phyloP scores from a whole-genome alignment of 1,139 yeast genomes.

The Zygoascus meyerae region DNA sequence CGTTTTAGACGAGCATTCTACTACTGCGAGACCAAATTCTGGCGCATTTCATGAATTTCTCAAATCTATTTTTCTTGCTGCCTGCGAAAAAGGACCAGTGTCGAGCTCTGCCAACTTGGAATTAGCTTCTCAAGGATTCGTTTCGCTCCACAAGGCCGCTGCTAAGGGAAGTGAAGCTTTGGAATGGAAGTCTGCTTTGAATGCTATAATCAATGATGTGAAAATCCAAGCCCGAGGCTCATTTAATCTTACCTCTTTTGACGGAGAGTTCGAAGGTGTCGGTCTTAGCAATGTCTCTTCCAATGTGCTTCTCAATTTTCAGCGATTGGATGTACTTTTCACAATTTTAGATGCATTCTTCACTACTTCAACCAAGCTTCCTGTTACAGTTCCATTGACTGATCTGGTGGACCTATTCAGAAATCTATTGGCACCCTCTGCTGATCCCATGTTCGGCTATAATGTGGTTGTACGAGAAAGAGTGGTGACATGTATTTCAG shows the following conservation, averaged over 20 bases:
- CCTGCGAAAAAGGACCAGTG: conserved; percentile 21
- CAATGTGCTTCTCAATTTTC: conserved; percentile 2
- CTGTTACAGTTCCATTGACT: conserved; percentile 30
- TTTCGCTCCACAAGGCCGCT: conserved; percentile 57
- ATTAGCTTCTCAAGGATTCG: conserved; percentile 46
- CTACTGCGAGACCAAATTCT: conserved; percentile 77
- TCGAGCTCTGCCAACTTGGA: conserved; percentile 32
- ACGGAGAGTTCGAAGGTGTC: background rate
- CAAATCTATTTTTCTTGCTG: conserved; percentile 18
- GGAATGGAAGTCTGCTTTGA: conserved; percentile 30
- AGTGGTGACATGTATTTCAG: conserved; percentile 16
- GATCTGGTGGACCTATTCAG: conserved; percentile 21
- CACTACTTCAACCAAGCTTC: conserved; percentile 22
- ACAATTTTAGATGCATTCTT: conserved; percentile 24
- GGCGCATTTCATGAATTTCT: conserved; percentile 52
- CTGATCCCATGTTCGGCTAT: conserved; percentile 20
- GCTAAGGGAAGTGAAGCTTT: conserved; percentile 39
- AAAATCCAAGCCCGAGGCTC: conserved; percentile 10
- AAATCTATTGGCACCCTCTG: conserved; percentile 17
- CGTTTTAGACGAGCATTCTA: conserved; percentile 55
- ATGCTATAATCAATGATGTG: conserved; percentile 23
- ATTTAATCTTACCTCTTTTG: conserved; percentile 5
- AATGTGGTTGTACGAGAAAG: conserved; percentile 1
- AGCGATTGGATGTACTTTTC: conserved; percentile 22
- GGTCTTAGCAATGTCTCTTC: background rate